phyloP scores from a whole-genome alignment of 495 filamentous ascomycete species.

The Penicillium egyptiacum region DNA sequence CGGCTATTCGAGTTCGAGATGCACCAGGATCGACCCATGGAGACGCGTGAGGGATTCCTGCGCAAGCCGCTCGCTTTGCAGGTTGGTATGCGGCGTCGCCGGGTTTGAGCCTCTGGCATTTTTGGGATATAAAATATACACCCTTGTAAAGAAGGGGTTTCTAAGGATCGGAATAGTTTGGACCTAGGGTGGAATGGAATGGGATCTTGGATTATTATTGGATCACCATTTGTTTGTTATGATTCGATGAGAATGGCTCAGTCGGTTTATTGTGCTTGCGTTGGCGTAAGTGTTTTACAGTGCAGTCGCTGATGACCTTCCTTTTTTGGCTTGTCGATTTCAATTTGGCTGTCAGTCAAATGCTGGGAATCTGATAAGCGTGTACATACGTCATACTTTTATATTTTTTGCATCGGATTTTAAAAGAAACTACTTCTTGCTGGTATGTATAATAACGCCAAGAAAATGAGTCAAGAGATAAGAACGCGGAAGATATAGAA shows the following conservation, averaged over 20 bases:
- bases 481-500: not conserved
- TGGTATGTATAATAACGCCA: too few relatives aligned
- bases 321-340: constrained; percentile 4
- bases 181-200: constrained; percentile 13
- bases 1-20: constrained; percentile 72
- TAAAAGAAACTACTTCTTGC: not conserved
- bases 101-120: constrained; percentile 6
- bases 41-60: constrained; percentile 85
- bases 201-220: not conserved
- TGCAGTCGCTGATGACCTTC: constrained; percentile 20
- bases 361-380: constrained; percentile 5
- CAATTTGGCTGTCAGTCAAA: constrained; percentile 3
- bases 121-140: not conserved
- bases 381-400: constrained; percentile 13
- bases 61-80: constrained; percentile 77
- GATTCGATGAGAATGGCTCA: constrained; percentile 12
- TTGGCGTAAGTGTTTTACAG: not conserved
- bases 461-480: too few relatives aligned
- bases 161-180: not conserved
- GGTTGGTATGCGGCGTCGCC: constrained; percentile 65
- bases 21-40: constrained; percentile 64
- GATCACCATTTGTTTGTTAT: constrained; percentile 3
- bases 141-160: not conserved
- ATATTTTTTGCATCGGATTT: not conserved
- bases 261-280: not conserved